These are phyloP conservation scores for Leishmania lainsoni DNA, from an alignment of 208 protist species.

Conservation along the genomic window DNA sequence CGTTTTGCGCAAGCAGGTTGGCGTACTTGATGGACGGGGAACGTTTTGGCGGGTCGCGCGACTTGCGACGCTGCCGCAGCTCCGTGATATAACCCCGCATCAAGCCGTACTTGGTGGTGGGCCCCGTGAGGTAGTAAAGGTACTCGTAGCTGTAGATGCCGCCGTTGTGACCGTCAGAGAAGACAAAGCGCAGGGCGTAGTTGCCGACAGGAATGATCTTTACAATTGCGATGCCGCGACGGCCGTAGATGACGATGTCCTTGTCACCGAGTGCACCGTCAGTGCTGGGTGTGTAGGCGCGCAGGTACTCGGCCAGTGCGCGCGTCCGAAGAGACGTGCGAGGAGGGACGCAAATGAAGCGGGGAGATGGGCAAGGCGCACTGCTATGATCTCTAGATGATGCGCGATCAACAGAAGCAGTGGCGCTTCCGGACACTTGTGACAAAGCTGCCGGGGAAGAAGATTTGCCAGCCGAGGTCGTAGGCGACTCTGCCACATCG, in stretches of 20 bases:
- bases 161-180: conserved; percentile 81
- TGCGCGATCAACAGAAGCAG: not conserved
- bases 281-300: conserved; percentile 83
- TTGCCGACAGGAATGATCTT: conserved; percentile 79
- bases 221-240: conserved; percentile 74
- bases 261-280: conserved; percentile 55
- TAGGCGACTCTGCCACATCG: not conserved
- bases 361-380: not conserved
- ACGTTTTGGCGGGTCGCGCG: conserved; percentile 69
- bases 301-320: conserved; percentile 31
- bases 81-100: conserved; percentile 85
- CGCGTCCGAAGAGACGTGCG: conserved; percentile 36
- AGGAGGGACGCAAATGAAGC: not conserved
- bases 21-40: conserved; percentile 33
- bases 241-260: conserved; percentile 76
- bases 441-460: not conserved
- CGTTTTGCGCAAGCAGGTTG: not conserved
- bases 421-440: not conserved
- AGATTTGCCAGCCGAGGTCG: not conserved
- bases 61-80: conserved; percentile 55
- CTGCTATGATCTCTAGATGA: not conserved
- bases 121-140: conserved; percentile 63
- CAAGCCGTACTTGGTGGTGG: conserved; percentile 50
- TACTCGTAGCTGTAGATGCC: conserved; percentile 91
- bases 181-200: conserved; percentile 87